Base-by-base conservation (phyloP, 1,139 yeast genomes). In the Kurtzmaniella quercitrusa region DNA sequence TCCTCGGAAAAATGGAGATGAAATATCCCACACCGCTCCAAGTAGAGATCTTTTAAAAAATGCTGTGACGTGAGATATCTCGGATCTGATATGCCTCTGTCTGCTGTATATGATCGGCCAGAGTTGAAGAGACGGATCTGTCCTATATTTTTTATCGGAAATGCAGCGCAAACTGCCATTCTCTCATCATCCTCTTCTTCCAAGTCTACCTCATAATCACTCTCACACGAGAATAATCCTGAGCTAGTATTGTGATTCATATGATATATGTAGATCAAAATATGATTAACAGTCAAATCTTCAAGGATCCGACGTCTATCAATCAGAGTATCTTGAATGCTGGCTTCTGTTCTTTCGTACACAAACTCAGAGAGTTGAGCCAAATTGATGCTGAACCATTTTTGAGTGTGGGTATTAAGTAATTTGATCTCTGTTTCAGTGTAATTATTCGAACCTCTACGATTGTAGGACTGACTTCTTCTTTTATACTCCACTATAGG, bases 181-280 rank as follows among this genome's bases (percentile, higher is more conserved):
- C 10, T 14, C 10, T 36, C 25, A 9, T 34, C 38, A n/a, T 36
- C 38, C 12, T 36, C 38, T 3, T 21, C 38, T 2, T 19, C 38
- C 12, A n/a, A 36, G 15, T 36, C 38, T 4, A 31, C 11, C 14
- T 31, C 36, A 10, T 31, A 31, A 17, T 31, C 36, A 31, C 36
- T 31, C 6, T 31, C 36, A 31, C 36, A 31, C 7, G 15, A 10
- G 15, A 9, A 9, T 5, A 10, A 18, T 10, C 14, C 21, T 8
- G 27, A 21, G 17, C 16, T 34, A 3, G 21, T 6, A 16, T 27
- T 19, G 21, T 48, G 38, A 10, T 31, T 31, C 10, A 16, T n/a
- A 11, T 49, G 18, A 18, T 48, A 48, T 23, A 61, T 44, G 40
- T 51, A 62, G 4, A 61, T 44, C 18, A 60, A 47, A 7, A 62